These are phyloP conservation scores for Rostrohypoxylon terebratum DNA, from an alignment of 495 filamentous ascomycete genomes.

Conservation along the genomic window DNA sequence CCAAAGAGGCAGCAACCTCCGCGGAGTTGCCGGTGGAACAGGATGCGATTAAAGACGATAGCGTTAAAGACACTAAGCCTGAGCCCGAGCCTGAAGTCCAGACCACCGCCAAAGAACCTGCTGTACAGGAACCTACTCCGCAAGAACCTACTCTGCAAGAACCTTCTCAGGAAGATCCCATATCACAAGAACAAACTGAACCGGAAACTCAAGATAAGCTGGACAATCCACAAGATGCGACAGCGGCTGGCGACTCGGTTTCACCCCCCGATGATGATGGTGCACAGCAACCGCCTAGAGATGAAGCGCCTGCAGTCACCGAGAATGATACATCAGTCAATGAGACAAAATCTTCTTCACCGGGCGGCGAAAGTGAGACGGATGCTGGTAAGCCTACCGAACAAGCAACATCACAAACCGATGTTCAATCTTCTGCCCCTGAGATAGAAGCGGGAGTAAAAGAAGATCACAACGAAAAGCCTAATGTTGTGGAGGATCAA, in stretches of 20 bases:
- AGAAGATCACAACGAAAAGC: neutral
- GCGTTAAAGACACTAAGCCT: neutral
- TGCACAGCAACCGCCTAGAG: neutral
- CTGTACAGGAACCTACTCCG: neutral
- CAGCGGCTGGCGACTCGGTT: neutral
- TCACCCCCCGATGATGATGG: neutral
- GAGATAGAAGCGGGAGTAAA: neutral
- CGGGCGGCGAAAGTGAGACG: neutral
- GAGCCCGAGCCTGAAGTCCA: neutral
- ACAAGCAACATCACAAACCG: neutral
- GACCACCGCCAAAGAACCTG: neutral
- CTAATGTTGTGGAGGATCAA: neutral
- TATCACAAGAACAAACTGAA: neutral
- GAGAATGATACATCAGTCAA: neutral
- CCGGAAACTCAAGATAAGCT: neutral
- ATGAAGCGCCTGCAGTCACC: neutral
- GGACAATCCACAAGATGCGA: neutral
- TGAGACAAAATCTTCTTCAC: neutral
- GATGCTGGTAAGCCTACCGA: neutral
- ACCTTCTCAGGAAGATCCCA: neutral
- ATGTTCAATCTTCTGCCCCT: neutral
- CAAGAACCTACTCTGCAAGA: neutral
- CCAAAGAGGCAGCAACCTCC: neutral
- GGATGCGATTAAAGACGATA: neutral
- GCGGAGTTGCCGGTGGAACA: neutral